Percentiles rank a stretch among this genome's conserved stretches.
phyloP scores from a whole-genome alignment of 1,139 yeast species.

The Candida glucosophila region DNA sequence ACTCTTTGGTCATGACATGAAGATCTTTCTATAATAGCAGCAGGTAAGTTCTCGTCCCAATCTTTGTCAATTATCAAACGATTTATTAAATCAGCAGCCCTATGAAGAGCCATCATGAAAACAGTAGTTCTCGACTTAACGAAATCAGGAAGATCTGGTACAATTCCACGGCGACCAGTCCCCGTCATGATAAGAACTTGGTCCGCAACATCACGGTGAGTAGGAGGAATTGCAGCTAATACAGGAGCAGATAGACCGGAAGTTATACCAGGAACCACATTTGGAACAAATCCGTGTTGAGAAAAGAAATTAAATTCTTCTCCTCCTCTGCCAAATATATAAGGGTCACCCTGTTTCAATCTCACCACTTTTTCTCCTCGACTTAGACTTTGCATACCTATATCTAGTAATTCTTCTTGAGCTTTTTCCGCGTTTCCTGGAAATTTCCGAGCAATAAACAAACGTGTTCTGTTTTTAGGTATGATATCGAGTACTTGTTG shows the following conservation, averaged over 20 bases:
- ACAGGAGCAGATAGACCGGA: constrained; percentile 89
- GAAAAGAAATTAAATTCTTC: constrained; percentile 74
- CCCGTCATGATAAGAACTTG: constrained; percentile 93
- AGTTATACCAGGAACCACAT: constrained; percentile 80
- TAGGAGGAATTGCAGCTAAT: constrained; percentile 79
- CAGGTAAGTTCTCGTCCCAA: constrained; percentile 72
- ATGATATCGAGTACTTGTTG: constrained; percentile 75
- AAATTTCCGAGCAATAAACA: constrained; percentile 85
- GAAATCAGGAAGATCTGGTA: constrained; percentile 74
- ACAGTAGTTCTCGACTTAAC: constrained; percentile 70
- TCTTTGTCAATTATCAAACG: constrained; percentile 41
- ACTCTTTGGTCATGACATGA: constrained; percentile 90
- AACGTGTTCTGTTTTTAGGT: constrained; percentile 61
- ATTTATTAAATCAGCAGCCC: constrained; percentile 62
- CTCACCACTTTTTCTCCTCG: constrained; percentile 77
- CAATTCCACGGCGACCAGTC: constrained; percentile 80
- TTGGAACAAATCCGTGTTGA: constrained; percentile 59
- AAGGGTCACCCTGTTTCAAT: constrained; percentile 95
- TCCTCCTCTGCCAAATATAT: constrained; percentile 94
- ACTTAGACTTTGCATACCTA: constrained; percentile 58
- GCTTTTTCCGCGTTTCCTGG: constrained; percentile 97
- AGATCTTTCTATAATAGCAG: constrained; percentile 84
- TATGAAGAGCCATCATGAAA: constrained; percentile 84
- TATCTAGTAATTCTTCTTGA: constrained; percentile 67
- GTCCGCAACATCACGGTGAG: constrained; percentile 88